Evolutionary conservation across 2,329 filamentous ascomycete genomes (phyloP), one percentile per base, ranked within the genome.

Genomic region (Aspergillus candidus): DNA sequence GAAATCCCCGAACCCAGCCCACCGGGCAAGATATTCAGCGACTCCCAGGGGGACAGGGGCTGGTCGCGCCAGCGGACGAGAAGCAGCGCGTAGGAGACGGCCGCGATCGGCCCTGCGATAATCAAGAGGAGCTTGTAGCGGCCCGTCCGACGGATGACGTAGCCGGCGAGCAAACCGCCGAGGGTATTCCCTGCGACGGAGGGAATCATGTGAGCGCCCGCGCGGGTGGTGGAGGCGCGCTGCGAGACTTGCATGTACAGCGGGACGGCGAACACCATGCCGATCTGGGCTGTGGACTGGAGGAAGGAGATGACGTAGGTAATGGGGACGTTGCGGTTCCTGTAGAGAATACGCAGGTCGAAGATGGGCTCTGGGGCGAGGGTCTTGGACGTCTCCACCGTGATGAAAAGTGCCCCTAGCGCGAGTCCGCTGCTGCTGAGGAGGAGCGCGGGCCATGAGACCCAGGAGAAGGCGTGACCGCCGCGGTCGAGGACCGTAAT

Each of bases 211-310:
- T 86, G 80, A 0, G 76, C 67, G 2, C 75, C 75, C 0, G 83
- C 80, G 1, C 69, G 65, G 0, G 82, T 80, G 35, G 76, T 79
- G 0, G 77, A 79, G 3, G 73, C 74, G 1, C 71, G 67, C 4
- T 75, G 67, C 0, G 82, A 82, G 1, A 83, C 75, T 45, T 84
- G 79, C 50, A 87, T 88, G 63, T 87, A 87, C 0, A 87, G 62
- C 0, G 84, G 84, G 0, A 86, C 75, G 0, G 76, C 74, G 42
- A 80, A 82, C 77, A 86, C 81, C 57, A 82, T 70, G 64, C 72
- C 75, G 7, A 80, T 61, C 54, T 87, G 84, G 0, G 80, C 77
- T 1, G 73, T 71, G 1, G 70, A 65, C 49, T 84, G 81, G 0
- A 77, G 63, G 2, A 68, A 65, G 15, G 72, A 69, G 32, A 82